Conservation (phyloP, 345 rosid species). For the Eucalyptus tenuipes region DNA sequence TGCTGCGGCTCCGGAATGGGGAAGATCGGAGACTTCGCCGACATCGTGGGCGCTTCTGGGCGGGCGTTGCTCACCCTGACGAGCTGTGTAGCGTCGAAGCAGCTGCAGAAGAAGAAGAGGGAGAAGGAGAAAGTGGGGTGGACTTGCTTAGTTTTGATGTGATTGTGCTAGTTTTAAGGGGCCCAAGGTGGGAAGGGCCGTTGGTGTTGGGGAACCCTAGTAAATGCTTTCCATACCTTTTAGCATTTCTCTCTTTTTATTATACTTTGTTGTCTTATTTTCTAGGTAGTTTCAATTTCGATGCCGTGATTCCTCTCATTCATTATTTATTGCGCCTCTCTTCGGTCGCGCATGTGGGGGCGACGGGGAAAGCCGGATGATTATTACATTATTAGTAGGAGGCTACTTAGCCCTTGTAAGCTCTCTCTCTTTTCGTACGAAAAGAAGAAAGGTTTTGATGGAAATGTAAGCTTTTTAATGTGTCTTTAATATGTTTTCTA, state of each 20-base stretch:
- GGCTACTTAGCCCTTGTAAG: neutral
- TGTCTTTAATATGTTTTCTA: neutral
- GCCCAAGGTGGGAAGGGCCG: conserved; percentile 18
- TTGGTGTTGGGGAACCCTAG: neutral
- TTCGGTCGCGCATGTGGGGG: neutral
- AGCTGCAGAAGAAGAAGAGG: neutral
- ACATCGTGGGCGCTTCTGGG: conserved; percentile 14
- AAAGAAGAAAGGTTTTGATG: neutral
- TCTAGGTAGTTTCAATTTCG: neutral
- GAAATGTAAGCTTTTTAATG: neutral
- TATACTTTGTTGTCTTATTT: neutral
- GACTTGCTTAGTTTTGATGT: neutral
- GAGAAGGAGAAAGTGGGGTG: neutral
- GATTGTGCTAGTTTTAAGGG: neutral
- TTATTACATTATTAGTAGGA: neutral
- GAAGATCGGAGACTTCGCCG: conserved; percentile 52
- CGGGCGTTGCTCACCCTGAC: neutral
- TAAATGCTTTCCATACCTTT: neutral
- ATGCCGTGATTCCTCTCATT: neutral
- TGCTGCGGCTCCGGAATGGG: conserved; percentile 60
- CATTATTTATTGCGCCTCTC: neutral
- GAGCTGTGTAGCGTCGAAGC: neutral
- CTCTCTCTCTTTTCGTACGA: neutral
- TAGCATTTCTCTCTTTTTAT: neutral
- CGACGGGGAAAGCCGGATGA: neutral